Conservation (phyloP, 345 rosid species). For the Euphorbia peplus region DNA sequence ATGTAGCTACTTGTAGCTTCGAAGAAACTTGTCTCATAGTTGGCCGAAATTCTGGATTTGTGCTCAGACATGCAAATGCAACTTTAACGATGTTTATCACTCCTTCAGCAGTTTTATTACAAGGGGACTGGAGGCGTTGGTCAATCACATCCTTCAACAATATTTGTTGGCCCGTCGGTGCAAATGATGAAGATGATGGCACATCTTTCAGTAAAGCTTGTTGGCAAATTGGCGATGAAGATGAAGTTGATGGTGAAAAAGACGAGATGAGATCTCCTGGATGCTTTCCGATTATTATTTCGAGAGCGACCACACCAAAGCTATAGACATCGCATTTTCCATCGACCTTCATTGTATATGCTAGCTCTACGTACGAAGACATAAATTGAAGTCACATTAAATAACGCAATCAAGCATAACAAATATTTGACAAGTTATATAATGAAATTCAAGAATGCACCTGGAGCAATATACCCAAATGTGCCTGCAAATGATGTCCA, state of each 20-base stretch:
- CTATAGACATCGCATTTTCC: background rate
- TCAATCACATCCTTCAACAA: background rate
- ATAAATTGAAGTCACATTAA: background rate
- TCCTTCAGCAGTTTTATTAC: background rate
- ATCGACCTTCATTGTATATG: background rate
- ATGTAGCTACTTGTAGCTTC: background rate
- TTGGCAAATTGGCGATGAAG: background rate
- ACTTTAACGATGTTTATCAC: background rate
- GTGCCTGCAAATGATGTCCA: background rate
- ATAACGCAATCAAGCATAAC: too few species aligned
- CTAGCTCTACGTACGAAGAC: background rate
- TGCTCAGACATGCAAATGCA: background rate
- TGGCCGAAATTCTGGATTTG: background rate
- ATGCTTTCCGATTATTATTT: background rate
- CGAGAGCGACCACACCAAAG: background rate
- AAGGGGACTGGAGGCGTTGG: background rate
- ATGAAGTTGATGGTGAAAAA: background rate
- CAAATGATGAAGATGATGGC: too few species aligned
- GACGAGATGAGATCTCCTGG: background rate
- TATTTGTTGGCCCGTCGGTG: background rate
- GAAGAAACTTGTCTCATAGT: background rate
- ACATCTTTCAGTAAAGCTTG: background rate
- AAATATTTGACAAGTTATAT: too few species aligned
- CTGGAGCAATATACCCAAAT: conserved; percentile 1
- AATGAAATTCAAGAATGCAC: background rate